Base-by-base conservation (phyloP, 768 basidiomycete species). In the Mycena latifolia region DNA sequence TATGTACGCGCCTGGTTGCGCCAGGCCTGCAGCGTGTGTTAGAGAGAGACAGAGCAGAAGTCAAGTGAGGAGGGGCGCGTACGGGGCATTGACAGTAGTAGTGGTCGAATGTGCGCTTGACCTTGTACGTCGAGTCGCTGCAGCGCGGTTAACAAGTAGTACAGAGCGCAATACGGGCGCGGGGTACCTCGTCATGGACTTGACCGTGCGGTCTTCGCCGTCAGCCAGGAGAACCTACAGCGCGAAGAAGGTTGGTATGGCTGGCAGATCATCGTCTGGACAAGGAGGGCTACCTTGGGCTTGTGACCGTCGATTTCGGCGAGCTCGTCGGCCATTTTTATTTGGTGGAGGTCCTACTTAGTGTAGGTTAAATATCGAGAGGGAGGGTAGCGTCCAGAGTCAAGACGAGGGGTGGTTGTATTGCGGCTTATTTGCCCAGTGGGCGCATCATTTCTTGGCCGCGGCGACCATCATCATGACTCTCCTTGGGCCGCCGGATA, bases 281-380 rank as follows among this genome's bases (percentile, higher is more conserved):
- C 31, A 6, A 11, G 31, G 31, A 33, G 11, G 5, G 11, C 31
- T 11, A 84, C 80, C 31, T 82, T 83, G 35, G 86, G 87, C 70
- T 83, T 83, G 58, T 86, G 74, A 17, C 86, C 86, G 66, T 83
- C 78, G 55, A 88, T 87, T 71, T 82, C 81, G 54, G 79, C 80
- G 22, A 87, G 81, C 69, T 84, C 85, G 70, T 86, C 85, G 37
- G 53, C 15, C 61, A 55, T 55, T 14, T 14, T 48, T 39, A 18
- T 39, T n/a, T n/a, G n/a, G n/a, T n/a, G n/a, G n/a, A n/a, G n/a
- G n/a, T n/a, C n/a, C n/a, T n/a, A n/a, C n/a, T n/a, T n/a, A n/a
- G n/a, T n/a, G n/a, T n/a, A n/a, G n/a, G n/a, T n/a, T n/a, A n/a
- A n/a, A n/a, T n/a, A n/a, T n/a, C n/a, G n/a, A n/a, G n/a, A n/a